Conservation (phyloP, 352 stramenopile species). For the Halophytophthora batemanensis region DNA sequence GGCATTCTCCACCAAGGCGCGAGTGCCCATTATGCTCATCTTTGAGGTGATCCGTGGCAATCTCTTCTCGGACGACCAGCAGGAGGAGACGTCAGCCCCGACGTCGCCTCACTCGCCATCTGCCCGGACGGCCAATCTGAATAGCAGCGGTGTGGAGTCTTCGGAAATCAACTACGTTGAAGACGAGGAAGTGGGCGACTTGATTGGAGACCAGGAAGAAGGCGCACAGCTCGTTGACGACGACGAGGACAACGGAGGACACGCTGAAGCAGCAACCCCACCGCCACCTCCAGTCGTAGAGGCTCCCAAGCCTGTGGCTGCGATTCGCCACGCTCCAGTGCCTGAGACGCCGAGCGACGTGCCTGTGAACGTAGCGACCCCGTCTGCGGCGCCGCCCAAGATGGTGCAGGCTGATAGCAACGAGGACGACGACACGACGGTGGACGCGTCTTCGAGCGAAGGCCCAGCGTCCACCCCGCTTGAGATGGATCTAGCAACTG, state of each 20-base stretch:
- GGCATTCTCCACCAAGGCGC: constrained; percentile 84
- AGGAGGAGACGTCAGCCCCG: constrained; percentile 24
- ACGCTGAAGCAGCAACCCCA: constrained; percentile 11
- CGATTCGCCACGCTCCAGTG: constrained; percentile 24
- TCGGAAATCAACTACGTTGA: constrained; percentile 68
- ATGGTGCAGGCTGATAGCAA: constrained; percentile 19
- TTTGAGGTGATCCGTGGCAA: constrained; percentile 87
- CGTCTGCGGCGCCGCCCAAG: constrained; percentile 30
- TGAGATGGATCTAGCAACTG: constrained; percentile 56
- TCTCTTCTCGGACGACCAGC: constrained; percentile 49
- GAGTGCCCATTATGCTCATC: constrained; percentile 84
- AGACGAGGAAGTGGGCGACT: constrained; percentile 71
- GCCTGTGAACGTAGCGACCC: constrained; percentile 49
- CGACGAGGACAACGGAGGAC: constrained; percentile 31
- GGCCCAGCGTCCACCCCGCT: constrained; percentile 24
- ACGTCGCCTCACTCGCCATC: constrained; percentile 59
- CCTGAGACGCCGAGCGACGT: constrained; percentile 74
- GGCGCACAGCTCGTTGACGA: constrained; percentile 42
- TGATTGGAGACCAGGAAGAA: constrained; percentile 69
- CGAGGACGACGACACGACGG: constrained; percentile 10
- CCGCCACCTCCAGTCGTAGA: constrained; percentile 4
- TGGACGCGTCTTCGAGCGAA: constrained; percentile 1
- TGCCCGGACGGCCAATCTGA: constrained; percentile 32
- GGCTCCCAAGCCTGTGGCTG: constrained; percentile 13
- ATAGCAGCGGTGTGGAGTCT: constrained; percentile 34